Percentiles rank a stretch among this genome's conserved stretches.
phyloP scores from a whole-genome alignment of 2,329 filamentous ascomycete genomes.

The Fusarium sp. region DNA sequence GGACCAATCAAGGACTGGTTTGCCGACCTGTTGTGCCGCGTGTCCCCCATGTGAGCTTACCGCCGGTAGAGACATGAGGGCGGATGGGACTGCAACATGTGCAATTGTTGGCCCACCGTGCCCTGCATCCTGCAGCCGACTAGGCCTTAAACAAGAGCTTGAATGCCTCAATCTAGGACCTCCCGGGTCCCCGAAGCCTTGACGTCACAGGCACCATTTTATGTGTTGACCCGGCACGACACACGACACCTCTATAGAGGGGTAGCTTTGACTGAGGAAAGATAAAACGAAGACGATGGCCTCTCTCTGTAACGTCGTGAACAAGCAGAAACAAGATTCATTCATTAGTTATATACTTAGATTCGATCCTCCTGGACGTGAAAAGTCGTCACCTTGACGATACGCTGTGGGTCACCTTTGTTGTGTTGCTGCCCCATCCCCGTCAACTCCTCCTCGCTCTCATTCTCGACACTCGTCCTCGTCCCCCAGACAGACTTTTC shows the following conservation, averaged over 20 bases:
- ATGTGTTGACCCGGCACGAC: neutral
- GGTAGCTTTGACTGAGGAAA: neutral
- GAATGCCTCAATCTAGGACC: neutral
- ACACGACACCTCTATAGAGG: neutral
- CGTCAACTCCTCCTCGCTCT: constrained; percentile 37
- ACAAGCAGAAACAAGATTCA: neutral
- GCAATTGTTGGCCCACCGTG: neutral
- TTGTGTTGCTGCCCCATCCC: constrained; percentile 4
- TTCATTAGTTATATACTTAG: constrained; percentile 27
- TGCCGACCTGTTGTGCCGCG: neutral
- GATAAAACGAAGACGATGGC: constrained; percentile 1
- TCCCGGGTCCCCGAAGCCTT: constrained; percentile 5
- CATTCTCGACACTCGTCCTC: constrained; percentile 16
- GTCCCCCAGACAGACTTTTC: constrained; percentile 34
- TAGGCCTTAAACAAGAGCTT: neutral
- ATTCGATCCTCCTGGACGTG: constrained; percentile 26
- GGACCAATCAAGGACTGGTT: neutral
- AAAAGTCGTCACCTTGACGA: constrained; percentile 34
- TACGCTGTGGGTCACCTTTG: constrained; percentile 14
- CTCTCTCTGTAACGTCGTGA: neutral
- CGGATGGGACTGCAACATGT: neutral
- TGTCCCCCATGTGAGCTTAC: neutral
- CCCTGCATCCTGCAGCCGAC: neutral
- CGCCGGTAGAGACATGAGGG: neutral
- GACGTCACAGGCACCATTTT: constrained; percentile 29